Evolutionary conservation across 108 stramenopile species (phyloP), one percentile per base, ranked within the genome.

Genomic region (Asterionellopsis glacialis): DNA sequence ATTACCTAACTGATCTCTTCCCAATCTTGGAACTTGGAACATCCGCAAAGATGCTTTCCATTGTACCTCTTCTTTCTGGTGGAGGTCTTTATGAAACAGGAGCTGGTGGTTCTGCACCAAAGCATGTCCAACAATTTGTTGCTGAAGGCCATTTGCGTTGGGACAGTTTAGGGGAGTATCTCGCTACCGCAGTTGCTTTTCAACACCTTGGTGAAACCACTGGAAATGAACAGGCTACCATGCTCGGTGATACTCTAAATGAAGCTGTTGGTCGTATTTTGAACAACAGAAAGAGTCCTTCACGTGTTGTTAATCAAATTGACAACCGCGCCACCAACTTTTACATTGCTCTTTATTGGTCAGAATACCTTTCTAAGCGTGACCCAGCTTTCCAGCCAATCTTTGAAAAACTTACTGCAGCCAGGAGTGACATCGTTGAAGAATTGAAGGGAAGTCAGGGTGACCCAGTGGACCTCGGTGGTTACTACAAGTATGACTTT

Each of bases 71-170:
- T 41, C 68, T 96, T 56, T 82, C 82, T 26, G 95, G 95, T 38
- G 95, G 95, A 42, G 95, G 95, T 44, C 73, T 96, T 33, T 96
- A 92, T 67, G 95, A 96, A 70, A 96, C 95, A 1, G 95, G 95
- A 50, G 95, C 95, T 28, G 95, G 95, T 41, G 95, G 95, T 22
- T 90, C 88, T 40, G 92, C 95, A 38, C 95, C 95, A 24, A 95
- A 95, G 71, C 95, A 95, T 64, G 95, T 95, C 12, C 87, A 95
- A 65, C 92, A 94, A 70, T 93, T 96, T 65, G 77, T 87, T 11
- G 67, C 90, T 61, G 90, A 93, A 69, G 92, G 90, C 18, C 95
- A 96, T 64, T 75, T 96, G 53, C 88, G 95, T 54, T 96, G 95
- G 95, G 95, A 90, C 61, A 73, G 70, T 65, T 68, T 90, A 54